Evolutionary conservation across 2,329 filamentous ascomycete species (phyloP), one percentile per base, ranked within the genome.

Genomic region (Magnaporthiopsis poae): DNA sequence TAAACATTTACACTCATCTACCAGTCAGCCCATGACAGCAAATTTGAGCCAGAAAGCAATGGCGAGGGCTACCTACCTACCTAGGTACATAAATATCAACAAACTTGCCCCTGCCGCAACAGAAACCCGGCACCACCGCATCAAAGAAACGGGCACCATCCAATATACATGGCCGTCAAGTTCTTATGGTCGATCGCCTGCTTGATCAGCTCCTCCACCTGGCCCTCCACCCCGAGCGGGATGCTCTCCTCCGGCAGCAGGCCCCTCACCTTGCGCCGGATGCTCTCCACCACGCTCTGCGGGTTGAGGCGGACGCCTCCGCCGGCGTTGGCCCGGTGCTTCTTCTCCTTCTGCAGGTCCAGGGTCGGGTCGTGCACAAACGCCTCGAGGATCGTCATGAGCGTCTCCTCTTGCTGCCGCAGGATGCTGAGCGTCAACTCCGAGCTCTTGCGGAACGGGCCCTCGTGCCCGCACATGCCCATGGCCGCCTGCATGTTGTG

Each of bases 401-500:
- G 81, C 59, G 94, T 96, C 77, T 99, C 96, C 76, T 97, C 90
- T 73, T 97, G 92, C 75, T 96, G 90, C 1, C 95, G 85, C 12
- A 98, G 82, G 35, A 97, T 87, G 61, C 86, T 83, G 68, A 98
- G 83, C 13, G 92, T 96, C 68, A 98, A 83, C 78, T 99, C 96
- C 68, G 90, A 94, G 63, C 91, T 94, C 73, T 91, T 90, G 60
- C 93, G 86, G 78, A 97, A 99, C 0, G 95, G 93, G 0, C 95
- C 91, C 76, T 98, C 95, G 75, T 95, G 92, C 68, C 93, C 92
- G 74, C 96, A 94, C 29, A 96, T 88, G 5, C 95, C 95, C 88
- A 99, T 98, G 13, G 95, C 96, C 70, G 96, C 91, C 52, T 96
- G 87, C 94, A 99, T 98, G 78, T 99, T 99, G 82, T 97, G 94